Base-by-base conservation (phyloP, 2,329 filamentous ascomycete species). In the Metarhizium brunneum region DNA sequence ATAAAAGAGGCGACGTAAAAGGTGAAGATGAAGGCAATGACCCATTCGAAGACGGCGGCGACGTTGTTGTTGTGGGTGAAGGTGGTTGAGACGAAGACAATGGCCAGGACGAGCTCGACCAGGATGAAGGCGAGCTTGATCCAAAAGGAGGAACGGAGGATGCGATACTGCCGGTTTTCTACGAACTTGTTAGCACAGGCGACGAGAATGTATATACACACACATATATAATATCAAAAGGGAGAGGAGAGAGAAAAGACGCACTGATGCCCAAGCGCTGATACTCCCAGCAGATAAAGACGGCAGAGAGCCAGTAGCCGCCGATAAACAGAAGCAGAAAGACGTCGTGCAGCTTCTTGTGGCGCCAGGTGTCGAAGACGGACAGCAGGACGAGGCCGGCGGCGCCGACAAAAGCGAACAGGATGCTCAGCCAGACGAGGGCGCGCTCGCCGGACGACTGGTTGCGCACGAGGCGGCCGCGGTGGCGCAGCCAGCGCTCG, bases 281-380 rank as follows among this genome's bases (percentile, higher is more conserved):
- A 69, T 95, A 96, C 69, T 96, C 91, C 74, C 83, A 85, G 75
- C 92, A 96, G 61, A 92, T 87, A 71, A 92, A 92, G 62, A 96
- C 80, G 55, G 92, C 92, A 4, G 86, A 90, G 54, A 96, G 67
- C 54, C 96, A 76, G 69, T 95, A 97, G 38, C 90, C 94, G 14
- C 71, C 84, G 68, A 96, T 90, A 70, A 99, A 99, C 53, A 96
- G 71, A 1, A 82, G 71, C 40, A 99, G 73, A 71, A 95, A 95
- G 2, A 83, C 75, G 64, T 90, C 78, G 68, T 99, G 94, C 56
- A 88, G 68, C 1, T 62, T 70, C 2, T 78, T 77, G 68, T 96
- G 82, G 55, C 76, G 74, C n/a, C 79, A 71, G 0, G 90, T 94
- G 70, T 97, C 90, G 69, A 95, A 96, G 62, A 96, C 85, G 60